Evolutionary conservation across 2,329 filamentous ascomycete species (phyloP).

Genomic region (Pestalotiopsis sp.): DNA sequence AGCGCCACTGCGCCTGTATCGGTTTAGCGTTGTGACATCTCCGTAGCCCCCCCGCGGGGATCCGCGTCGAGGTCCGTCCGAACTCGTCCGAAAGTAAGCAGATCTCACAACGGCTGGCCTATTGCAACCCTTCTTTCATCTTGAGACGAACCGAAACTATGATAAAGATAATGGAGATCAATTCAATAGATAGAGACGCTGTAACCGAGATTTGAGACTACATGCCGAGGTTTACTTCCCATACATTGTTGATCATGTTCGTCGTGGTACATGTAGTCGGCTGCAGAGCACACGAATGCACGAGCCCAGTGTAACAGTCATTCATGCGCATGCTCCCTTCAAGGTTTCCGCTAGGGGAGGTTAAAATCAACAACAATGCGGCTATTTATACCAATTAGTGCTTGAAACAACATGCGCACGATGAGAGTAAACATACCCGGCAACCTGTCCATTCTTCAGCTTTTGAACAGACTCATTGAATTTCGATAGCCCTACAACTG

Average conservation of each 20-base stretch:
- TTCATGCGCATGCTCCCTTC: background rate
- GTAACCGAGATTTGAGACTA: background rate
- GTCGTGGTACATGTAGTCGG: background rate
- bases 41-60: background rate
- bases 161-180: background rate
- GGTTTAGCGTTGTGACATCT: background rate
- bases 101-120: background rate
- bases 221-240: background rate
- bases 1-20: background rate
- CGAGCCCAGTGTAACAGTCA: background rate
- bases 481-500: constrained; percentile 13
- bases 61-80: constrained; percentile 3
- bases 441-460: constrained; percentile 13
- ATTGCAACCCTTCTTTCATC: background rate
- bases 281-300: background rate
- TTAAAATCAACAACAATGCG: constrained; percentile 16
- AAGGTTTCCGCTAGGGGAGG: constrained; percentile 1
- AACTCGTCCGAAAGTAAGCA: background rate
- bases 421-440: constrained; percentile 10
- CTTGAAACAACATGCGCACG: background rate
- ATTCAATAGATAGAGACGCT: background rate
- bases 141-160: background rate
- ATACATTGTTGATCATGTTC: background rate
- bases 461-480: constrained; percentile 15
- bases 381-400: constrained; percentile 1